phyloP scores from a whole-genome alignment of 768 basidiomycete species.

The Kwoniella heveanensis region DNA sequence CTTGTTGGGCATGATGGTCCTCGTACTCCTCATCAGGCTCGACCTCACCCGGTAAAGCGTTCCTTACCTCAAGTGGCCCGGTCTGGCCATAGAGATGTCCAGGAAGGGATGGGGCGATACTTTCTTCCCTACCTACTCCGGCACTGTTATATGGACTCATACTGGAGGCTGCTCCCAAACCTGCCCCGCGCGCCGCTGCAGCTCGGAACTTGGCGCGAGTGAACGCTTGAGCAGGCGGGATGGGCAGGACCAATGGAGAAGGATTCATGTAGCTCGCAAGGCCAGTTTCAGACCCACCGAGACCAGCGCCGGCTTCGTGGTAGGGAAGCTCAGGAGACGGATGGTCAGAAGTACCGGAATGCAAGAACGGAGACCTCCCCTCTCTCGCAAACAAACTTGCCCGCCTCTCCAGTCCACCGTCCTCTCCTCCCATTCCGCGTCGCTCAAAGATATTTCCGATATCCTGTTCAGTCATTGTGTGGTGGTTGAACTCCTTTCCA shows the following conservation, averaged over 20 bases:
- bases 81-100: constrained; percentile 32
- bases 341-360: constrained; percentile 7
- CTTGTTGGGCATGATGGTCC: neutral
- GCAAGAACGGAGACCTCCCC: constrained; percentile 17
- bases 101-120: constrained; percentile 12
- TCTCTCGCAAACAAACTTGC: constrained; percentile 13
- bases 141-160: neutral
- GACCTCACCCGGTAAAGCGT: constrained; percentile 37
- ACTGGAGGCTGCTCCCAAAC: neutral
- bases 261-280: neutral
- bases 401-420: constrained; percentile 7
- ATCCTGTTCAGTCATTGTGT: neutral
- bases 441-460: neutral
- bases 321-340: neutral
- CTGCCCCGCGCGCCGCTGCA: neutral
- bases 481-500: neutral
- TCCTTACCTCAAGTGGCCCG: constrained; percentile 39
- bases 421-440: neutral
- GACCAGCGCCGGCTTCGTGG: neutral
- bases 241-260: neutral
- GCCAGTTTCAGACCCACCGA: neutral
- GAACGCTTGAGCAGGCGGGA: neutral
- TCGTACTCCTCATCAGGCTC: constrained; percentile 19
- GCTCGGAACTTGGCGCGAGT: neutral
- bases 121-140: constrained; percentile 5